phyloP scores from a whole-genome alignment of 352 stramenopile genomes.

The Phytophthora tubulina region DNA sequence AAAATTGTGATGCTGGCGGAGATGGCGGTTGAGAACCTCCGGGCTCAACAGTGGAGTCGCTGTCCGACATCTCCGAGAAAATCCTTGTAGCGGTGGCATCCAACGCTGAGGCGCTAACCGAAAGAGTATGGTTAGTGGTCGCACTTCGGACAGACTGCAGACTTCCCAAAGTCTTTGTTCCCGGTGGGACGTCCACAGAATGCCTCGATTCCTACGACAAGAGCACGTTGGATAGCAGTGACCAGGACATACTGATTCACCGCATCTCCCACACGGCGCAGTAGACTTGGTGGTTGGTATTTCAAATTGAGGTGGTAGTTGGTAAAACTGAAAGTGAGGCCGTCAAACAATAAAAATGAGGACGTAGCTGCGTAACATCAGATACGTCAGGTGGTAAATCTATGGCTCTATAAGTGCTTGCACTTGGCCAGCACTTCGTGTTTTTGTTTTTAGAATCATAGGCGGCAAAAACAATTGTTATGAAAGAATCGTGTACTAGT shows the following conservation, averaged over 20 bases:
- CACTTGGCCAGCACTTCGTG: conserved; percentile 1
- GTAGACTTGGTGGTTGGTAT: neutral
- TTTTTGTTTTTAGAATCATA: neutral
- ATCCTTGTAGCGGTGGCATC: too few relatives aligned
- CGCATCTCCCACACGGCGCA: neutral
- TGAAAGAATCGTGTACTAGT: neutral
- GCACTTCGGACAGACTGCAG: neutral
- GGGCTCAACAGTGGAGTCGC: neutral
- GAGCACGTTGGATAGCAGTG: neutral
- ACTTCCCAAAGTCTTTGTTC: neutral
- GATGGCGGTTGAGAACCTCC: neutral
- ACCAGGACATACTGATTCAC: neutral
- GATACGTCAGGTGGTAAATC: neutral
- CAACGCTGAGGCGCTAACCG: neutral
- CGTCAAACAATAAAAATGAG: neutral
- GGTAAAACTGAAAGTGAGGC: neutral
- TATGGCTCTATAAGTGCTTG: neutral
- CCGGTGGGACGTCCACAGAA: neutral
- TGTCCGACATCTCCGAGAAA: neutral
- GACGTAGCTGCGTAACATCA: neutral
- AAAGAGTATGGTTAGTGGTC: neutral
- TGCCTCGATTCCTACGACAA: neutral
- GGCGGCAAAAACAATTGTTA: neutral
- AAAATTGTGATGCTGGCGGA: neutral
- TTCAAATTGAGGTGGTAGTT: neutral